Evolutionary conservation across 495 filamentous ascomycete species (phyloP).

Genomic region (Pyronema domesticum): DNA sequence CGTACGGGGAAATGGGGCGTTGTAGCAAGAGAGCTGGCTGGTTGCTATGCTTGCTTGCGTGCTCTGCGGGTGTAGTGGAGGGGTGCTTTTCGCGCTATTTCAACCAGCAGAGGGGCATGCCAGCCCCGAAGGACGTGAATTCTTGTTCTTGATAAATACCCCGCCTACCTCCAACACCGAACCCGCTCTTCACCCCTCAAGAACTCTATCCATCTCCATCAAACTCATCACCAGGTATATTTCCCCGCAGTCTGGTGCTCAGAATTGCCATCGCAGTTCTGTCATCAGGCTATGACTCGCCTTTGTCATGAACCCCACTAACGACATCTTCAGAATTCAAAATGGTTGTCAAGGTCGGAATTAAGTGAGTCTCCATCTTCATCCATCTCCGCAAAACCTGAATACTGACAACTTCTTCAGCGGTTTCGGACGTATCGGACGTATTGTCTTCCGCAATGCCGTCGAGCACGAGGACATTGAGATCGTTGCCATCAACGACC

Average conservation of each 20-base stretch:
- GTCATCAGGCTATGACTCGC: no score
- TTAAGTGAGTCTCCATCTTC: slow-evolving; percentile 15
- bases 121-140: background rate
- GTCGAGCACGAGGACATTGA: slow-evolving; percentile 69
- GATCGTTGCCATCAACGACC: slow-evolving; percentile 94
- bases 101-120: background rate
- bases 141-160: slow-evolving; percentile 4
- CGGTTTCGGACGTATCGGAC: slow-evolving; percentile 98
- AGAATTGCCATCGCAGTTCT: no score
- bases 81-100: background rate
- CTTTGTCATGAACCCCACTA: no score
- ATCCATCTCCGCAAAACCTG: background rate
- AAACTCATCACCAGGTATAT: background rate
- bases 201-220: background rate
- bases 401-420: slow-evolving; percentile 38
- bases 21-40: no score
- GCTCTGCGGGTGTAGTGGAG: background rate
- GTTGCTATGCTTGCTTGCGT: no score
- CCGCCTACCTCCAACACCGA: background rate
- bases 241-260: background rate
- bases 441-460: slow-evolving; percentile 81
- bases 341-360: slow-evolving; percentile 23
- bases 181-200: background rate
- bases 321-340: slow-evolving; percentile 3
- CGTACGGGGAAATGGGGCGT: no score